These are phyloP conservation scores for Paspalum vaginatum DNA, from an alignment of 176 grass and related monocot species.

Conservation along the genomic window DNA sequence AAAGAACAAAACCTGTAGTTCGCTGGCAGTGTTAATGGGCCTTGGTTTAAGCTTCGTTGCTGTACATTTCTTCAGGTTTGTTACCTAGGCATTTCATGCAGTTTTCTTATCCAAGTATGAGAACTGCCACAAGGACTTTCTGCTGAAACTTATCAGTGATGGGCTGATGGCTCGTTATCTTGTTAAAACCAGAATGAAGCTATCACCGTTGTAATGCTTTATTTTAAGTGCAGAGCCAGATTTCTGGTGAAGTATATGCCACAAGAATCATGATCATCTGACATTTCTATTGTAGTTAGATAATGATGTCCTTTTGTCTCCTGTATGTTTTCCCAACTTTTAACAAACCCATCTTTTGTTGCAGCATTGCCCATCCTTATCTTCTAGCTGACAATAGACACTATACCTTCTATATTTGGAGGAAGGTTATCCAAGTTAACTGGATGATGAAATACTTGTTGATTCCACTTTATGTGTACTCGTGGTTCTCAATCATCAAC, in stretches of 20 bases:
- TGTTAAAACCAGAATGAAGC: constrained; percentile 16
- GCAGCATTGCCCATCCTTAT: constrained; percentile 95
- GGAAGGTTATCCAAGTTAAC: constrained; percentile 80
- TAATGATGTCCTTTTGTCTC: constrained; percentile 1
- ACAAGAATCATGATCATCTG: background rate
- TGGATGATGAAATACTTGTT: constrained; percentile 88
- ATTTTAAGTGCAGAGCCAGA: background rate
- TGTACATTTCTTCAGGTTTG: constrained; percentile 81
- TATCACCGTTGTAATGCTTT: background rate
- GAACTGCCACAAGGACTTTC: background rate
- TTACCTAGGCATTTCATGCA: background rate
- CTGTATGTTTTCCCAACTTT: background rate
- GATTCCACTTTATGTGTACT: constrained; percentile 81
- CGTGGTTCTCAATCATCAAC: constrained; percentile 82
- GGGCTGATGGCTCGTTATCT: background rate
- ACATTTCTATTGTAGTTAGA: constrained; percentile 21
- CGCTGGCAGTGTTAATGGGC: constrained; percentile 45
- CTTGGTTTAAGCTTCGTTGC: constrained; percentile 53
- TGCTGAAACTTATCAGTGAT: background rate
- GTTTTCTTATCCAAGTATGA: constrained; percentile 18
- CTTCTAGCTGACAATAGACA: constrained; percentile 96
- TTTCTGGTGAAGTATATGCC: constrained; percentile 19
- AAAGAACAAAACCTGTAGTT: constrained; percentile 54
- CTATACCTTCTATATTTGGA: constrained; percentile 96
- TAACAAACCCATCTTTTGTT: constrained; percentile 31